Base-by-base conservation (phyloP, 1,284 basidiomycete genomes). In the Schizophyllum amplum region DNA sequence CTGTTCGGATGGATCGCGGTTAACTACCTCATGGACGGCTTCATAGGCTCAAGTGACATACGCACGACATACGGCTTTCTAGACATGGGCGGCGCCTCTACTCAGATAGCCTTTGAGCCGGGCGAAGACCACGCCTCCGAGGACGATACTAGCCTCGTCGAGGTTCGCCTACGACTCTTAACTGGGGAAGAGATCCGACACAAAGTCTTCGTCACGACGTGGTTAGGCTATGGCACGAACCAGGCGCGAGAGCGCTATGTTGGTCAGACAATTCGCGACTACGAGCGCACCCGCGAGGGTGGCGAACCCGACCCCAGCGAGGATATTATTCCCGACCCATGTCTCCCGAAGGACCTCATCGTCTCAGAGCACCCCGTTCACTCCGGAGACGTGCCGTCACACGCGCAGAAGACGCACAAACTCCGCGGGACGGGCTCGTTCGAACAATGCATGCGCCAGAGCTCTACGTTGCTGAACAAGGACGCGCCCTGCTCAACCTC, bases 11-110 rank as follows among this genome's bases (percentile, higher is more conserved):
- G 97, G 97, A 93, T 99, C 56, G 93, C 95, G 0, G 93, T 98
- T 68, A 99, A 99, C 71, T 99, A 99, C 70, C 86, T 99, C 50
- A 97, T 98, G 94, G 92, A 99, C 67, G 96, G 95, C 1, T 99
- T 99, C 68, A 78, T 80, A 15, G 83, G 83, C 15, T 76, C 81
- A 52, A 76, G 74, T 62, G 69, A 75, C 48, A 75, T 79, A 62
- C 78, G 75, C 57, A 91, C 92, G 27, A 98, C 97, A 3, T 98
- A 93, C 66, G 97, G 97, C 4, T 99, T 99, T 71, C 78, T 99
- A 60, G 97, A 99, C 71, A 99, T 99, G 97, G 96, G 96, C 56
- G 96, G 96, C 42, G 96, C 97, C 21, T 97, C 94, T 25, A 98
- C 96, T 7, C 96, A 99, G 71, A 96, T 99, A 61, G 97, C 97